Percentiles rank a stretch among this genome's conserved stretches.
Evolutionary conservation across 2,329 filamentous ascomycete species (phyloP).

Genomic region (Fusarium keratoplasticum): DNA sequence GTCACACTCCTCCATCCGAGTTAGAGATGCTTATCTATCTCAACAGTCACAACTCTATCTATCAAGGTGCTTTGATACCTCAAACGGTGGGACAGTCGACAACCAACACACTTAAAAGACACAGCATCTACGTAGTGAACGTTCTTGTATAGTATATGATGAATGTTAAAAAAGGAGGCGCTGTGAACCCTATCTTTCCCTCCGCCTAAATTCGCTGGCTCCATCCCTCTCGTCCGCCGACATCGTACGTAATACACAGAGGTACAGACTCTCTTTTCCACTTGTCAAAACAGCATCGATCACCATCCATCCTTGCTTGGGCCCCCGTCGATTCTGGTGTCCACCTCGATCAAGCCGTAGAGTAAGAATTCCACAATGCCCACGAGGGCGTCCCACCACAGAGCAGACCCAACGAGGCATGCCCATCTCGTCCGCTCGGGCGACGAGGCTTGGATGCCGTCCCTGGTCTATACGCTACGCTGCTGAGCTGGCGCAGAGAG

Average conservation of each 20-base stretch:
- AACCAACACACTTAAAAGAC: neutral
- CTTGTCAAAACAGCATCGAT: slow-evolving; percentile 11
- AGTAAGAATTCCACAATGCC: slow-evolving; percentile 18
- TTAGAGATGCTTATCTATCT: neutral
- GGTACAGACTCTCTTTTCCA: slow-evolving; percentile 35
- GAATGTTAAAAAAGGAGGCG: slow-evolving; percentile 37
- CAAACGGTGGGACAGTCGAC: neutral
- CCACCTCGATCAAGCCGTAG: slow-evolving; percentile 4
- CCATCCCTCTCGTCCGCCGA: slow-evolving; percentile 10
- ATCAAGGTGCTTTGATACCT: neutral
- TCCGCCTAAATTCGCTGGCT: slow-evolving; percentile 18
- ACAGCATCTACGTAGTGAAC: slow-evolving; percentile 20
- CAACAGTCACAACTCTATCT: neutral
- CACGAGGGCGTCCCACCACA: slow-evolving; percentile 15
- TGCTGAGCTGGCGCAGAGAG: slow-evolving; percentile 7
- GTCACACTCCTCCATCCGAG: neutral
- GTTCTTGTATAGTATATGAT: slow-evolving; percentile 33
- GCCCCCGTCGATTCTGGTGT: slow-evolving; percentile 13
- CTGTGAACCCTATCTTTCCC: slow-evolving; percentile 29
- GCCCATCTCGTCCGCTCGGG: slow-evolving; percentile 4
- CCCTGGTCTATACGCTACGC: slow-evolving; percentile 22
- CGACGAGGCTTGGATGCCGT: slow-evolving; percentile 17
- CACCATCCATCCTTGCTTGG: slow-evolving; percentile 6
- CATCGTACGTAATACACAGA: slow-evolving; percentile 38
- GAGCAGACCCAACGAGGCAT: slow-evolving; percentile 8